Conservation (phyloP, 345 rosid species). For the Clausena lansium region DNA sequence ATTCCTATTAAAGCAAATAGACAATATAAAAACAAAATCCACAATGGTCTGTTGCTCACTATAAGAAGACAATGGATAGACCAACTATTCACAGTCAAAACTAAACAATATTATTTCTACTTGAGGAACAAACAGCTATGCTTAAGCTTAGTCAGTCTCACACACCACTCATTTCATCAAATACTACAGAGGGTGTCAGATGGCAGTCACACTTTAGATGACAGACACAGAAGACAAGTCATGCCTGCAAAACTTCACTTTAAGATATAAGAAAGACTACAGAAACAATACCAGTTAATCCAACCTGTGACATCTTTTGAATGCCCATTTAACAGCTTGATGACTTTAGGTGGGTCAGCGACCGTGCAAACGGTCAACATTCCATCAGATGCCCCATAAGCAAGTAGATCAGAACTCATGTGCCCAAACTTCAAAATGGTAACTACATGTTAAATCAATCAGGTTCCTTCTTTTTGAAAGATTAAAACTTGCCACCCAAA, state of each 20-base stretch:
- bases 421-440: constrained; percentile 96
- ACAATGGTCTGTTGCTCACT: not conserved
- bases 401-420: constrained; percentile 91
- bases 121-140: not conserved
- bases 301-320: constrained; percentile 99
- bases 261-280: constrained; percentile 36
- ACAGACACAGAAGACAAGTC: constrained; percentile 16
- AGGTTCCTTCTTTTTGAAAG: constrained; percentile 12
- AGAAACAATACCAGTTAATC: constrained; percentile 68
- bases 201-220: not conserved
- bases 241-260: constrained; percentile 10
- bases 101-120: not conserved
- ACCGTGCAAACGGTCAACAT: constrained; percentile 78
- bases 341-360: constrained; percentile 68
- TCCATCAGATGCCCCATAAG: constrained; percentile 97
- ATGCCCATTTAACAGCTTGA: constrained; percentile 65
- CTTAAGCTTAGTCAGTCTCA: not conserved
- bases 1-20: not conserved
- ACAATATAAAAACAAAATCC: not conserved
- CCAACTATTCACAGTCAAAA: not conserved
- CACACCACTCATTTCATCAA: not conserved
- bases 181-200: not conserved
- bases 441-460: constrained; percentile 49
- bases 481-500: constrained; percentile 7
- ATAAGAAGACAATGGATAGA: not conserved